Evolutionary conservation across 1,139 yeast species (phyloP), one percentile per base, ranked within the genome.

Genomic region (Hyphopichia pseudoburtonii): DNA sequence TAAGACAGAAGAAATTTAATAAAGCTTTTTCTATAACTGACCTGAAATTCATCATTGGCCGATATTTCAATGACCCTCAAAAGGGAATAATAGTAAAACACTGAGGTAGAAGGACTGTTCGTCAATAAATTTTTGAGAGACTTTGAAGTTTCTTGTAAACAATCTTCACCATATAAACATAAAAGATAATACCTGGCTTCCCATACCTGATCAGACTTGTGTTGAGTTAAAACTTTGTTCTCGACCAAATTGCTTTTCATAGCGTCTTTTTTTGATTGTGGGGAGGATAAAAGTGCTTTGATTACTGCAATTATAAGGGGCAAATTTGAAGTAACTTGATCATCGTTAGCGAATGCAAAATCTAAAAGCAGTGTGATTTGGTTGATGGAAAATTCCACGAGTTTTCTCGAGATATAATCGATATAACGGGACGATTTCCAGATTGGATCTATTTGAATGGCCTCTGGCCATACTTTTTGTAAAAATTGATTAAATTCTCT

Each of bases 401-500:
- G 50, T 17, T 66, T 56, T 2, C 51, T 45, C 0, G 86, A 56
- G 2, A 80, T 68, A 3, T 57, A 43, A 2, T 52, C 44, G 1
- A 69, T 47, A 32, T 76, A 67, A 2, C 49, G 51, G 3, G 48
- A 45, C 2, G 64, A 51, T 8, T 41, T 46, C 63, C 75, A 64
- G 29, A 52, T 38, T 3, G 38, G 33, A 17, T 52, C 46, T 4
- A 46, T 40, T 3, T 50, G 35, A 10, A 71, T 58, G 4, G 70
- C 61, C 2, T 48, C 37, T 11, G 63, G 58, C 83, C 86, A 82
- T 11, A 68, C 54, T 1, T 48, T 42, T 3, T 60, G 55, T 34
- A 79, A 64, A 45, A 84, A 83, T 4, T 59, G 56, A 8, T 59
- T 60, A 30, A 80, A 62, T 37, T 82, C 88, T 63, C 94, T 75